Evolutionary conservation across 2,329 filamentous ascomycete species (phyloP).

Genomic region (Sporothrix phasma): DNA sequence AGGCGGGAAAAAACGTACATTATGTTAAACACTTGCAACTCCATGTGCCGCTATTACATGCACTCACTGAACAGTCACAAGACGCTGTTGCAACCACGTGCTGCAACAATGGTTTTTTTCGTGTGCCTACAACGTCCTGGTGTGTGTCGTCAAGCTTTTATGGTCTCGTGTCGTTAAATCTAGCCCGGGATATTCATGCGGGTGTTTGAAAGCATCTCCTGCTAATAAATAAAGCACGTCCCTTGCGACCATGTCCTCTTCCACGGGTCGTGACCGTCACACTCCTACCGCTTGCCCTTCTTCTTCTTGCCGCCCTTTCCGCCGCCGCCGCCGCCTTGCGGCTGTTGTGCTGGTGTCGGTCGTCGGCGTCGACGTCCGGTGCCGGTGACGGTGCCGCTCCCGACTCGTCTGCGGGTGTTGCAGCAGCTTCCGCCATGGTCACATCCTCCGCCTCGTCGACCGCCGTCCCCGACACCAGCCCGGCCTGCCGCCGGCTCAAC

Average conservation of each 20-base stretch:
- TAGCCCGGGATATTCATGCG: background rate
- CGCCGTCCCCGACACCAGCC: constrained; percentile 37
- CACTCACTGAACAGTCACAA: background rate
- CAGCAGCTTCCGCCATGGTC: constrained; percentile 25
- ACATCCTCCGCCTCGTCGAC: constrained; percentile 26
- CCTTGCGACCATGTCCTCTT: background rate
- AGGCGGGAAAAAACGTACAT: constrained; percentile 12
- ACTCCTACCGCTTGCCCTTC: constrained; percentile 54
- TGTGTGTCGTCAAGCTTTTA: background rate
- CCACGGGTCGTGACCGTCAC: background rate
- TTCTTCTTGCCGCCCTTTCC: constrained; percentile 60
- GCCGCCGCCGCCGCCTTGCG: constrained; percentile 29
- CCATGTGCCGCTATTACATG: constrained; percentile 13
- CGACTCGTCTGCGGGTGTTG: constrained; percentile 12
- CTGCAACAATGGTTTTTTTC: background rate
- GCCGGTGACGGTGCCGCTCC: constrained; percentile 25
- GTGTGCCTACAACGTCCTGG: background rate
- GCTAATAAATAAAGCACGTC: background rate
- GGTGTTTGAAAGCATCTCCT: background rate
- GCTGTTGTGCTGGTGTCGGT: constrained; percentile 17
- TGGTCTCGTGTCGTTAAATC: background rate
- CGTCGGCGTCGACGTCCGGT: constrained; percentile 22
- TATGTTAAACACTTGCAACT: constrained; percentile 9
- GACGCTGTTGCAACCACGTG: too few species aligned
- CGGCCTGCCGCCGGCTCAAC: constrained; percentile 60